Base-by-base conservation (phyloP, 1,284 basidiomycete genomes). In the Ceratobasidium sp. region DNA sequence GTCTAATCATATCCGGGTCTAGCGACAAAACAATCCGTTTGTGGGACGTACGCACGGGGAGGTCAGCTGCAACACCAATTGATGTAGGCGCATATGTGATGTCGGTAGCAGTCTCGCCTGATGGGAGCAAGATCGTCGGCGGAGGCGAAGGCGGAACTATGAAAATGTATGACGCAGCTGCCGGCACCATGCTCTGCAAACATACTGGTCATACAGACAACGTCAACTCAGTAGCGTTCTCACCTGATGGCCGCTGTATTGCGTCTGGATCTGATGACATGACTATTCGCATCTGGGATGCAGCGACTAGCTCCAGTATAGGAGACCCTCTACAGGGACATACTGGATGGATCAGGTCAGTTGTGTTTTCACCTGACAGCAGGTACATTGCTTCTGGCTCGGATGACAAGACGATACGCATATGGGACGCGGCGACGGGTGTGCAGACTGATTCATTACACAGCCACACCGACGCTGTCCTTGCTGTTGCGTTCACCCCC, bases 141-240 rank as follows among this genome's bases (percentile, higher is more conserved):
- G 69, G 40, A 33, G 51, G 20, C n/a, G 0, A 42, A 1, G 69
- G 53, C 63, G 1, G 10, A 5, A 49, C 39, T 2, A 46, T 78
- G 23, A 68, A 61, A 1, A 26, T 53, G 1, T 78, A 70, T 42
- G 77, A 78, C 46, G 1, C 23, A 12, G 28, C 55, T 26, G 40
- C 58, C 12, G 26, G 58, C 7, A 13, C 2, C 3, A 33, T 20
- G 28, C 12, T 78, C 3, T 46, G 55, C 33, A 20, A 44, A 28
- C 33, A 33, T 15, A 33, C 23, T 7, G 67, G 26, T 53, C 77
- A 78, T 46, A 3, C 0, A 20, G 33, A 33, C 10, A 3, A 93
- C 5, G 94, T 97, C 46, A 95, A 93, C 12, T 91, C 89, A 28
- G 93, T 33, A 33, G 33, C 33, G 33, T 33, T 33, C 33, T 33